Evolutionary conservation across 2,329 filamentous ascomycete genomes (phyloP).

Genomic region (Trichoderma arundinaceum): DNA sequence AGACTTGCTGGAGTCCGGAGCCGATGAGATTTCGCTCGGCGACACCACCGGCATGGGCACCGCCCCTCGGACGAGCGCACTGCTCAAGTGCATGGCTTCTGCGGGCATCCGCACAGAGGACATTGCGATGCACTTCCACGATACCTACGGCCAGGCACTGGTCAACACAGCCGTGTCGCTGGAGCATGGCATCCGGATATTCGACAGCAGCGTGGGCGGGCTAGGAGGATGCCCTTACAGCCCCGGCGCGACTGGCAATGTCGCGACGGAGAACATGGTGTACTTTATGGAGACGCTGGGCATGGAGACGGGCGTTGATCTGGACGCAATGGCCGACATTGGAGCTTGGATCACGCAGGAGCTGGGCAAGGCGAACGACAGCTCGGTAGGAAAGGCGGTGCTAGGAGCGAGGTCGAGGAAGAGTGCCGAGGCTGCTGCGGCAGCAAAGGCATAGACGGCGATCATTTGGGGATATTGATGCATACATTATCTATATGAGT

Average conservation of each 20-base stretch:
- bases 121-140: conserved; percentile 85
- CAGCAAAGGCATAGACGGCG: conserved; percentile 30
- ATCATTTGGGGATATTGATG: neutral
- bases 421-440: conserved; percentile 37
- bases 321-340: conserved; percentile 69
- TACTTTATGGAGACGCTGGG: conserved; percentile 78
- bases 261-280: conserved; percentile 82
- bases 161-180: conserved; percentile 80
- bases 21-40: conserved; percentile 87
- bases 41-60: conserved; percentile 94
- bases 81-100: conserved; percentile 67
- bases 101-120: conserved; percentile 73
- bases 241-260: conserved; percentile 85
- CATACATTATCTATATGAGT: neutral
- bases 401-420: conserved; percentile 54
- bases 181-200: conserved; percentile 76
- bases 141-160: conserved; percentile 86
- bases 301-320: conserved; percentile 73
- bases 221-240: conserved; percentile 86
- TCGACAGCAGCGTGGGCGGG: conserved; percentile 80
- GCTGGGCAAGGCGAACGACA: conserved; percentile 67
- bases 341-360: conserved; percentile 73
- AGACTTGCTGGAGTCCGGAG: conserved; percentile 80
- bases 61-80: conserved; percentile 67
- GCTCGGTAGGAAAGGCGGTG: conserved; percentile 70